Conservation (phyloP, 495 filamentous ascomycete species). For the Lophiostoma macrostomum region DNA sequence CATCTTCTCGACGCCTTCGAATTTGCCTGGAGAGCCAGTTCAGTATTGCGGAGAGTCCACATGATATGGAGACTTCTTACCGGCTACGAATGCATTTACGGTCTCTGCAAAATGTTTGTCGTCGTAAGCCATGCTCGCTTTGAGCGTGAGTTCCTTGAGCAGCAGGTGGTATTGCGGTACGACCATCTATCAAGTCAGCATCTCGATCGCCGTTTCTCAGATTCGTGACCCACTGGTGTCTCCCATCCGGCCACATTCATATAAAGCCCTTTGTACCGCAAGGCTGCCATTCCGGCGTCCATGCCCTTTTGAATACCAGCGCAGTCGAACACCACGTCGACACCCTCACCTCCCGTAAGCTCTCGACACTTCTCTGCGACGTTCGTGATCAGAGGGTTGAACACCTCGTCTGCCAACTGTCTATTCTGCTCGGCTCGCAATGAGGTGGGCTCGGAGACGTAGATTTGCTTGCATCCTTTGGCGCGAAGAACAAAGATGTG, state of each 20-base stretch:
- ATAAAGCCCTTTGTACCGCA: conserved; percentile 32
- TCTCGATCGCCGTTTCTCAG: not conserved
- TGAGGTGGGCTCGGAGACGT: conserved; percentile 33
- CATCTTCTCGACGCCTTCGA: conserved; percentile 36
- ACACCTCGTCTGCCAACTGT: conserved; percentile 22
- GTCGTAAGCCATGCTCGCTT: conserved; percentile 33
- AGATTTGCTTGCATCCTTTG: conserved; percentile 23
- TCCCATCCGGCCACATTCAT: conserved; percentile 38
- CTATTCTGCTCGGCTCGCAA: conserved; percentile 29
- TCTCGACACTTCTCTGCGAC: conserved; percentile 31
- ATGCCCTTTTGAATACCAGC: conserved; percentile 29
- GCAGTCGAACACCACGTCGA: conserved; percentile 36
- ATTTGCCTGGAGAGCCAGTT: too few relatives aligned
- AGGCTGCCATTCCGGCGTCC: conserved; percentile 32
- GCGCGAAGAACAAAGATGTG: conserved; percentile 31
- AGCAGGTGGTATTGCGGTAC: conserved; percentile 27
- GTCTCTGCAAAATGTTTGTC: conserved; percentile 35
- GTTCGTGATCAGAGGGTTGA: conserved; percentile 32
- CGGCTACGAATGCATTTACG: conserved; percentile 33
- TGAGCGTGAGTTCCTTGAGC: conserved; percentile 34
- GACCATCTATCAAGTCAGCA: conserved; percentile 21
- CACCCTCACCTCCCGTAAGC: conserved; percentile 29
- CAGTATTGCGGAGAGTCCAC: too few relatives aligned
- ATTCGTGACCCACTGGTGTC: conserved; percentile 11
- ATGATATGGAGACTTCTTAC: too few relatives aligned